Conservation (phyloP, 352 stramenopile species). For the Phytophthora pinifolia region DNA sequence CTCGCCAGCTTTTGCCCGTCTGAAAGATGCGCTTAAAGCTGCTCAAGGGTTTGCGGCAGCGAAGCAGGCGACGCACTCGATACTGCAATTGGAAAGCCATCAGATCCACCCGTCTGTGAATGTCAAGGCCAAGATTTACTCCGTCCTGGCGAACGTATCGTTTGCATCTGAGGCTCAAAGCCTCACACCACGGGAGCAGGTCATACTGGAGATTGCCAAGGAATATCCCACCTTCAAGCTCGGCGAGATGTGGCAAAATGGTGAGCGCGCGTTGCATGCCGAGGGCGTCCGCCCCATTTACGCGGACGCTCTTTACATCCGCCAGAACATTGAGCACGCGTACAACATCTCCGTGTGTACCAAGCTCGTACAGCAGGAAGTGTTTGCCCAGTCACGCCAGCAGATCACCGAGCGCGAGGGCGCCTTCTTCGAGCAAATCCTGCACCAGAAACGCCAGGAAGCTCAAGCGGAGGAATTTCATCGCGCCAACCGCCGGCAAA, state of each 20-base stretch:
- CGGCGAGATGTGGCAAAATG: conserved; percentile 76
- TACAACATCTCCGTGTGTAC: conserved; percentile 71
- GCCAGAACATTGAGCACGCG: conserved; percentile 66
- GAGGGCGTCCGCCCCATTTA: conserved; percentile 72
- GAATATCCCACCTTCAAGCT: conserved; percentile 69
- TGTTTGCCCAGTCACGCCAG: conserved; percentile 31
- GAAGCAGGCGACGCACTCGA: conserved; percentile 17
- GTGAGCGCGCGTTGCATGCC: conserved; percentile 59
- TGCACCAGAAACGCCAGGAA: conserved; percentile 70
- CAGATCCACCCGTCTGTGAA: conserved; percentile 54
- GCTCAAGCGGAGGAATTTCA: conserved; percentile 61
- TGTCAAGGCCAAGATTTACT: conserved; percentile 74
- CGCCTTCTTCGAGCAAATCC: conserved; percentile 52
- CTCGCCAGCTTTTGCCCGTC: conserved; percentile 65
- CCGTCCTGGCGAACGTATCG: conserved; percentile 61
- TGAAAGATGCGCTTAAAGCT: conserved; percentile 69
- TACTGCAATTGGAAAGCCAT: conserved; percentile 36
- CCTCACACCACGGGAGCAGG: conserved; percentile 48
- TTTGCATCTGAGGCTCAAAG: conserved; percentile 40
- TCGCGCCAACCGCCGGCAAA: conserved; percentile 52
- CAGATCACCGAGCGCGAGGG: conserved; percentile 28
- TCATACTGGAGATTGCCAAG: conserved; percentile 75
- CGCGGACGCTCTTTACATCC: conserved; percentile 73
- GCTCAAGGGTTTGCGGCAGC: conserved; percentile 33
- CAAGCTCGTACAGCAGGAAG: conserved; percentile 58